Percentiles rank a stretch among this genome's conserved stretches.
These are phyloP conservation scores for Puya raimondii DNA, from an alignment of 176 grass and related monocot species.

Conservation along the genomic window DNA sequence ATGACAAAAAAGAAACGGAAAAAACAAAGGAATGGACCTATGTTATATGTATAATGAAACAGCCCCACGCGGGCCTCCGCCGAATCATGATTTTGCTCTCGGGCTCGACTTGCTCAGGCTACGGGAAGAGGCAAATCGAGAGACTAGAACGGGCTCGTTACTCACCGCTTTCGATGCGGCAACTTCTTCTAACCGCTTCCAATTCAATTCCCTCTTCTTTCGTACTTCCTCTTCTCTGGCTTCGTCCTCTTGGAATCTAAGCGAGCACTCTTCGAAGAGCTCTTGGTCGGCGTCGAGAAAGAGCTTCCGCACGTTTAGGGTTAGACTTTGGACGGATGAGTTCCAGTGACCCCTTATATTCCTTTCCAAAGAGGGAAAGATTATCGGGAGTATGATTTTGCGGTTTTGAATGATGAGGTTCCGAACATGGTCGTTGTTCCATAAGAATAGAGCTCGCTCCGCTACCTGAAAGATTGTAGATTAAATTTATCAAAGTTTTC, in stretches of 20 bases:
- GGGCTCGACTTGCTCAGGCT: background rate
- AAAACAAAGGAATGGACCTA: too few species aligned
- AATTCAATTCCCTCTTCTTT: constrained; percentile 23
- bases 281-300: constrained; percentile 22
- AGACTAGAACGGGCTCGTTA: constrained; percentile 30
- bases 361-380: constrained; percentile 36
- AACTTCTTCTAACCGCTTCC: constrained; percentile 36
- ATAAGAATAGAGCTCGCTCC: constrained; percentile 35
- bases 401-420: constrained; percentile 31
- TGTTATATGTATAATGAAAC: too few species aligned
- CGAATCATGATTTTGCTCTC: background rate
- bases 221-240: constrained; percentile 20
- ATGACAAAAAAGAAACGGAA: too few species aligned
- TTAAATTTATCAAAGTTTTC: background rate
- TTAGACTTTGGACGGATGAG: constrained; percentile 24
- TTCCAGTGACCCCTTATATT: constrained; percentile 35
- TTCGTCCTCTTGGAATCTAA: constrained; percentile 21
- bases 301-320: constrained; percentile 22
- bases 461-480: constrained; percentile 29
- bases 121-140: background rate
- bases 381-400: constrained; percentile 31
- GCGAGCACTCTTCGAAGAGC: constrained; percentile 21
- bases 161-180: constrained; percentile 23
- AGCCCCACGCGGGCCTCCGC: too few species aligned
- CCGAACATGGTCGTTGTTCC: constrained; percentile 24